Evolutionary conservation across 2,329 filamentous ascomycete species (phyloP), one percentile per base, ranked within the genome.

Genomic region (Lanzia echinophila): DNA sequence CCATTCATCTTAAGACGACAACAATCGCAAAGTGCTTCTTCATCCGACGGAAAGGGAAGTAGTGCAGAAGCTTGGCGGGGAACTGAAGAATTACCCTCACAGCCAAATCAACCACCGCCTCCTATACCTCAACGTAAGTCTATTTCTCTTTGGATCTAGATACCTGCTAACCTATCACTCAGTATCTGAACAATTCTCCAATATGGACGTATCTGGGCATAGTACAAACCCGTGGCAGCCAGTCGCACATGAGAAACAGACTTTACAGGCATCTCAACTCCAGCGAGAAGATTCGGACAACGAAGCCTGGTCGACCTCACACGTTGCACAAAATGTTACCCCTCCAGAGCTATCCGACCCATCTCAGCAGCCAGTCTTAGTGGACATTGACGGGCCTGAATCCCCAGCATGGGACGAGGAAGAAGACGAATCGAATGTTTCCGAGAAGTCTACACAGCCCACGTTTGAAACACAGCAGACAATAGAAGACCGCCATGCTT

Each of bases 221-320:
- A 62, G 41, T 24, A 58, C 62, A 34, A 68, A 68, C 57, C 66
- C 66, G 38, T 68, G 66, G 66, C 63, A 67, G 44, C 61, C 65
- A 24, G 56, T 56, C 32, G 44, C 60, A 15, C 53, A 62, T 32
- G 54, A 58, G 17, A 59, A 63, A 48, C 48, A 58, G 39, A 36
- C 51, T 19, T 54, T 60, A 47, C 59, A 62, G 24, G 54, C 56
- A 6, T 28, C 64, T 12, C 54, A 51, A 41, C 44, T 48, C 33
- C 44, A 48, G 28, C 44, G 47, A 33, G 52, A 65, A 54, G 63
- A 65, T 46, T 66, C 62, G 1, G 62, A 62, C 34, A 63, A 63
- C 47, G 56, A 61, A 52, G 63, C 59, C 28, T 68, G 66, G 66
- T 58, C 62, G 39, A 41, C 39, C 19, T 34, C 36, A 19, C 38